Evolutionary conservation across 768 basidiomycete genomes (phyloP), one percentile per base, ranked within the genome.

Genomic region (Tulasnella calospora): DNA sequence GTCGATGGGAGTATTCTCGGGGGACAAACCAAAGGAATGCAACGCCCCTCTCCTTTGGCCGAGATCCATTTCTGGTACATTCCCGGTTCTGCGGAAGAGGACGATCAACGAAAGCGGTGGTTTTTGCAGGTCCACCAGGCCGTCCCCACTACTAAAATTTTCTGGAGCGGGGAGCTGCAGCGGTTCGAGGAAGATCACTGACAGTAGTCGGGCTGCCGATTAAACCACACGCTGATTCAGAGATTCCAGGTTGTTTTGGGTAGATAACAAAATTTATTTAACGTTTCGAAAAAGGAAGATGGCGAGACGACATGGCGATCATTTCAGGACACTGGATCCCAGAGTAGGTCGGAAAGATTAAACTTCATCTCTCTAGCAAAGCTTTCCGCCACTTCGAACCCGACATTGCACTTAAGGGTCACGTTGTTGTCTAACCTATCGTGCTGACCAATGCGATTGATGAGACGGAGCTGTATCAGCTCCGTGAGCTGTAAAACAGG

Each of bases 401-500:
- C 87, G n/a, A 94, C 86, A 0, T 89, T 91, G 82, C 90, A 92
- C 81, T 92, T 94, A 83, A 92, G 92, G 84, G 86, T 88, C 0
- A 92, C 89, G 0, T 91, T 89, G 0, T 90, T 91, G 73, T 94
- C 92, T 36, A 93, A 83, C 80, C 87, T 88, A 61, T 94, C 93
- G 84, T 61, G 3, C 87, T 85, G 12, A 90, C 77, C 77, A 4
- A 89, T 90, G 9, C 92, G 88, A 79, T 91, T 88, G n/a, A 95
- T 83, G 15, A 92, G 87, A 6, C 90, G 88, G 85, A 89, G 88
- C 3, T 88, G 86, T 0, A 89, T 87, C 3, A 95, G 86, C 80
- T 94, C 90, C 78, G 86, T 85, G 30, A 95, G 86, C 94, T 95
- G 79, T 15, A 40, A 74, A 10, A 2, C n/a, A 36, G 9, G 33